phyloP scores from a whole-genome alignment of 179 eudicot genomes.

The Silene coronaria region DNA sequence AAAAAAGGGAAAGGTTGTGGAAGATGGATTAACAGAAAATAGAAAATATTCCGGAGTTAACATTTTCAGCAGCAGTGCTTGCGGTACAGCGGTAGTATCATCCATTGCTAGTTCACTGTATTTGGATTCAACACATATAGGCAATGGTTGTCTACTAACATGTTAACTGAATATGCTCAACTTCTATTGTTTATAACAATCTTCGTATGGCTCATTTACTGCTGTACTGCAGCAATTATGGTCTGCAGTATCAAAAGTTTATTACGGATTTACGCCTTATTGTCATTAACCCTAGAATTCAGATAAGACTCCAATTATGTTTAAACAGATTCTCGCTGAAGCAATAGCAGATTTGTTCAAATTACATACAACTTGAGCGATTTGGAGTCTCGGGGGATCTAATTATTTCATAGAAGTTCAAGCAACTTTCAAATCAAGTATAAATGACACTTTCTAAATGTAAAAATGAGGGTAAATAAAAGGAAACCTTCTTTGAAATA shows the following conservation, averaged over 20 bases:
- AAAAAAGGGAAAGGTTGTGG: background rate
- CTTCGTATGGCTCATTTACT: background rate
- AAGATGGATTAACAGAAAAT: background rate
- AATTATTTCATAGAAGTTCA: background rate
- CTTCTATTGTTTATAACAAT: background rate
- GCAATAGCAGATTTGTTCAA: too few species aligned
- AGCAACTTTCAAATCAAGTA: background rate
- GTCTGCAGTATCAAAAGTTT: background rate
- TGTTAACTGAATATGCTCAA: background rate
- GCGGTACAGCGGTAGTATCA: background rate
- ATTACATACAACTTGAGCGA: too few species aligned
- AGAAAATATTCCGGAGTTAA: background rate
- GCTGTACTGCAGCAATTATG: background rate
- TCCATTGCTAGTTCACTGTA: background rate
- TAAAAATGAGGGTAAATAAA: background rate
- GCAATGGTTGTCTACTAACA: background rate
- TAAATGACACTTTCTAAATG: background rate
- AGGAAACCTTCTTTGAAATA: background rate
- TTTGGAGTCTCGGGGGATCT: too few species aligned
- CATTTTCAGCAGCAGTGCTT: background rate
- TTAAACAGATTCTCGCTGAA: too few species aligned
- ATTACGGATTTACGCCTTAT: background rate
- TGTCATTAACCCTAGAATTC: background rate
- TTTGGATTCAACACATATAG: background rate
- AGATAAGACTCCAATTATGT: background rate